phyloP scores from a whole-genome alignment of 441 rosid species.

The Brassica hybrid region DNA sequence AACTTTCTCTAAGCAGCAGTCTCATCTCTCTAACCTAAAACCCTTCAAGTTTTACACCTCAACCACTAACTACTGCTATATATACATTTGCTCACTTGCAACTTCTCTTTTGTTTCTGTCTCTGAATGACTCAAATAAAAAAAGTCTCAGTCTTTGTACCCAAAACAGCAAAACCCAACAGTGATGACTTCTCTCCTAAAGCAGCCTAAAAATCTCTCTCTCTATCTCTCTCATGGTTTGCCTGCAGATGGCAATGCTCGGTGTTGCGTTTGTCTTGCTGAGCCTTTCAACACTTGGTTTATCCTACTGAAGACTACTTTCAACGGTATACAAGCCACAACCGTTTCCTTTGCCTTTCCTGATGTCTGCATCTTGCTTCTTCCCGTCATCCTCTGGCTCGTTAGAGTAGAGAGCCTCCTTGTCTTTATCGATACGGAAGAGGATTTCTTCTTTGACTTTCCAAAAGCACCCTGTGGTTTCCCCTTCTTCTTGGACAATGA shows the following conservation, averaged over 20 bases:
- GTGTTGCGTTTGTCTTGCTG: constrained; percentile 52
- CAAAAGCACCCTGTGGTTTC: constrained; percentile 37
- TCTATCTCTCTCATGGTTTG: constrained; percentile 38
- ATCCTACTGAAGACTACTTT: constrained; percentile 92
- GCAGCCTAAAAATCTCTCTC: neutral
- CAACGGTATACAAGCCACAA: constrained; percentile 82
- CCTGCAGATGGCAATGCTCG: constrained; percentile 48
- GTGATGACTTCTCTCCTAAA: neutral
- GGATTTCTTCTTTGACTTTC: constrained; percentile 56
- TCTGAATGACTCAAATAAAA: constrained; percentile 9
- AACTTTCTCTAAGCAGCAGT: constrained; percentile 24
- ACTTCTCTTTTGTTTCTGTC: neutral
- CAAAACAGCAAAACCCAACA: constrained; percentile 19
- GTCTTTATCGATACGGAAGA: constrained; percentile 66
- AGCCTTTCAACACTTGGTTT: constrained; percentile 81
- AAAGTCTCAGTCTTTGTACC: constrained; percentile 9
- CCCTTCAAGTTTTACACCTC: constrained; percentile 35
- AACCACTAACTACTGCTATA: constrained; percentile 34
- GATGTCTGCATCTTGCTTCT: constrained; percentile 47
- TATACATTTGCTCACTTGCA: constrained; percentile 36
- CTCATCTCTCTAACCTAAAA: constrained; percentile 30
- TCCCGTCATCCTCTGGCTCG: constrained; percentile 54
- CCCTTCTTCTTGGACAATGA: constrained; percentile 46
- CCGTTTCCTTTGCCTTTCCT: constrained; percentile 67
- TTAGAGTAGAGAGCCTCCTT: constrained; percentile 80